Evolutionary conservation across 805 yeast species (phyloP).

Genomic region (Ogataea saltuana): DNA sequence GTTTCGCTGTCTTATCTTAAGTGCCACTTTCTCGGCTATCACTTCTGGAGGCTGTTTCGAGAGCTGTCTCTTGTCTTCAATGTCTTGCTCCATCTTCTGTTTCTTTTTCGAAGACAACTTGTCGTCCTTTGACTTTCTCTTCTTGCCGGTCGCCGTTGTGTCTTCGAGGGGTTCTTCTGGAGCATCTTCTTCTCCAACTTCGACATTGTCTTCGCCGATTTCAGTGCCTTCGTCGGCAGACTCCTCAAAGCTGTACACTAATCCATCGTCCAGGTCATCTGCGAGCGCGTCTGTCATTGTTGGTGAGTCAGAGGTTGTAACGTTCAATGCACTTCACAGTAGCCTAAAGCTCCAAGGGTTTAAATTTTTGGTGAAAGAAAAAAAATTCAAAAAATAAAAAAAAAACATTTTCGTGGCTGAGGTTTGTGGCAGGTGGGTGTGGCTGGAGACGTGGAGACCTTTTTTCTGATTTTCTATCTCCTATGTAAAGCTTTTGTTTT

Average conservation of each 20-base stretch:
- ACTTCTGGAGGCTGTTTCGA: conserved; percentile 57
- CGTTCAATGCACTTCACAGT: too few relatives aligned
- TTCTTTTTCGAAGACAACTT: conserved; percentile 65
- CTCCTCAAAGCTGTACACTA: conserved; percentile 52
- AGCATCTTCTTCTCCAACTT: conserved; percentile 22
- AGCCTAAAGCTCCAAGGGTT: neutral
- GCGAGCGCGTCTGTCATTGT: conserved; percentile 34
- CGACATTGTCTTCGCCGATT: neutral
- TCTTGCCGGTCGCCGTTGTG: conserved; percentile 23
- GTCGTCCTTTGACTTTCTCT: conserved; percentile 35
- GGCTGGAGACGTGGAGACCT: neutral
- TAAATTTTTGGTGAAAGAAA: neutral
- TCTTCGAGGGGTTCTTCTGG: conserved; percentile 18
- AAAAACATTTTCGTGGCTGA: conserved; percentile 2
- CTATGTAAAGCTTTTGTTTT: neutral
- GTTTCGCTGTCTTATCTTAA: conserved; percentile 56
- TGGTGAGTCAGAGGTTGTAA: neutral
- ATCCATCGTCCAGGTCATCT: conserved; percentile 40
- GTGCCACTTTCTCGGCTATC: conserved; percentile 68
- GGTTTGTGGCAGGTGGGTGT: neutral
- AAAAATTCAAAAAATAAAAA: too few relatives aligned
- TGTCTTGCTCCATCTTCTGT: conserved; percentile 65
- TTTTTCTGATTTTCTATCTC: neutral
- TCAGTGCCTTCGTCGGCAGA: conserved; percentile 34
- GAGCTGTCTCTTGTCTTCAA: conserved; percentile 54